A percentile compares a stretch with the other conserved stretches of the same genome.
These are phyloP conservation scores for Pseudogymnoascus sp. DNA, from an alignment of 2,329 filamentous ascomycete species.

Conservation along the genomic window DNA sequence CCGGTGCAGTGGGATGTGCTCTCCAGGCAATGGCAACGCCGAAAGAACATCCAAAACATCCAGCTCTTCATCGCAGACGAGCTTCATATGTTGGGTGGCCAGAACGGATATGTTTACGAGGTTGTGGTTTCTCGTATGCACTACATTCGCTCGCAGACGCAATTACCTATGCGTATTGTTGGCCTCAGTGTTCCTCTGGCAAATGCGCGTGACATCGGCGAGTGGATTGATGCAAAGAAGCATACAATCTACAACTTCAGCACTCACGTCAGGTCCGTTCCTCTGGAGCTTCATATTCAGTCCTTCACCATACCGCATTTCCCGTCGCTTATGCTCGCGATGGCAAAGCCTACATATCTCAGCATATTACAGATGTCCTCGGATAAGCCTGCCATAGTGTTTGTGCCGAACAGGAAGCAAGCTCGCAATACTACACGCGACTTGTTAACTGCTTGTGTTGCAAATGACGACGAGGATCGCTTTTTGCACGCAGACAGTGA, in stretches of 20 bases:
- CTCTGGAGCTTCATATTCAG: constrained; percentile 88
- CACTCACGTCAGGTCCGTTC: constrained; percentile 79
- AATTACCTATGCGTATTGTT: constrained; percentile 77
- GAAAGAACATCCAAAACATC: constrained; percentile 89
- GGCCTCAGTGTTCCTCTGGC: constrained; percentile 87
- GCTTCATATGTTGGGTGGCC: constrained; percentile 83
- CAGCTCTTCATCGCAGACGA: constrained; percentile 92
- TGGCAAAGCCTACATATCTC: constrained; percentile 90
- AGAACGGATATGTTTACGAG: constrained; percentile 85
- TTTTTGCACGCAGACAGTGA: constrained; percentile 81
- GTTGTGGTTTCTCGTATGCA: constrained; percentile 97
- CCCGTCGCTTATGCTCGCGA: constrained; percentile 95
- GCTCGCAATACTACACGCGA: constrained; percentile 81
- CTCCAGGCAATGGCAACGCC: constrained; percentile 90
- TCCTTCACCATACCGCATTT: constrained; percentile 95
- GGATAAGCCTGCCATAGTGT: constrained; percentile 83
- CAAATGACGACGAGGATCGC: constrained; percentile 85
- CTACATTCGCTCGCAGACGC: constrained; percentile 83
- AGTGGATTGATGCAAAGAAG: constrained; percentile 97
- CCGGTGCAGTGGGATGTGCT: constrained; percentile 93
- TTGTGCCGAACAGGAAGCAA: constrained; percentile 90
- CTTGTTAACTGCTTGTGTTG: constrained; percentile 75
- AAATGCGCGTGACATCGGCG: constrained; percentile 87
- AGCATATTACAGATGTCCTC: constrained; percentile 82
- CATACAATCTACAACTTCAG: constrained; percentile 99